Evolutionary conservation across 352 stramenopile genomes (phyloP).

Genomic region (Pythium grandisporangium): DNA sequence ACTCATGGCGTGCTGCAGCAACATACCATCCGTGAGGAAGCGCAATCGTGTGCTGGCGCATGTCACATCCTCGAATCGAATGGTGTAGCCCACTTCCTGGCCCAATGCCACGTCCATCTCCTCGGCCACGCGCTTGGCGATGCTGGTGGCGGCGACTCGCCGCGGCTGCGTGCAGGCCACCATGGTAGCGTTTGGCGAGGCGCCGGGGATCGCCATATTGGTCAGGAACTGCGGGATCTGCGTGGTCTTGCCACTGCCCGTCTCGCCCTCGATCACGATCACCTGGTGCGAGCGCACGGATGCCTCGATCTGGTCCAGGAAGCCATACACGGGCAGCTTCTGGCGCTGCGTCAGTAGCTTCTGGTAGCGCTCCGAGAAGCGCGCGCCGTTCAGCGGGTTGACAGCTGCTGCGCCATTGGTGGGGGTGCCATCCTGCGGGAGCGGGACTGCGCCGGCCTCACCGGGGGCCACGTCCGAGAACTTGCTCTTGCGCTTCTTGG

Average conservation of each 20-base stretch:
- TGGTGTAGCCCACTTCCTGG: constrained; percentile 98
- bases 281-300: constrained; percentile 93
- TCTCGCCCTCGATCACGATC: constrained; percentile 98
- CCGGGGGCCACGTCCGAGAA: constrained; percentile 57
- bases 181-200: constrained; percentile 53
- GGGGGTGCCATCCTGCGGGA: background rate
- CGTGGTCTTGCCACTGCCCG: constrained; percentile 95
- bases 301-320: constrained; percentile 94
- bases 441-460: background rate
- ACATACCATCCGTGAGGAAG: constrained; percentile 90
- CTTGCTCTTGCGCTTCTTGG: constrained; percentile 67
- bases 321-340: constrained; percentile 96
- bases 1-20: constrained; percentile 96
- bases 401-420: constrained; percentile 4
- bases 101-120: constrained; percentile 98
- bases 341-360: constrained; percentile 90
- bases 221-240: constrained; percentile 94
- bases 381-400: constrained; percentile 89
- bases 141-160: constrained; percentile 96
- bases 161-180: constrained; percentile 97
- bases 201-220: constrained; percentile 62
- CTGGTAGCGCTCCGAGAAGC: constrained; percentile 90
- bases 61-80: constrained; percentile 98
- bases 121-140: constrained; percentile 96
- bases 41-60: constrained; percentile 72